Base-by-base conservation (phyloP, 1,284 basidiomycete species). In the Serendipita sp. region DNA sequence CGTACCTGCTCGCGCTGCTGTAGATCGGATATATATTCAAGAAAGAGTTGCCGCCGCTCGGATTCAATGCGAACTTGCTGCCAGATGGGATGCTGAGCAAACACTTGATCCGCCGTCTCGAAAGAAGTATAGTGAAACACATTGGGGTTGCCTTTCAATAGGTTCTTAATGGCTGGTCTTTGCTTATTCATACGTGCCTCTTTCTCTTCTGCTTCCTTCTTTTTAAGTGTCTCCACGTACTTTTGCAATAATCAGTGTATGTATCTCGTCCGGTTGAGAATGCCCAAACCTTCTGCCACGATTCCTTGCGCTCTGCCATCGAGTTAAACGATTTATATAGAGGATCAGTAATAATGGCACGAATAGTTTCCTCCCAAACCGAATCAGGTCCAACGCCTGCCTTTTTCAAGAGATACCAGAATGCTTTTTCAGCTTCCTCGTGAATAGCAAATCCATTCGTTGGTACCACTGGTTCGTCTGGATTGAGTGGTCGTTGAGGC, bases 361-460 rank as follows among this genome's bases (percentile, higher is more conserved):
- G 83, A 89, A 99, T 96, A 58, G 94, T 93, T 75, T 91, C 85
- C 73, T 99, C 96, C 96, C 96, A 99, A 22, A 92, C 94, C 90
- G 91, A 97, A 67, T 81, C 85, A 58, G 88, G 84, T 74, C 93
- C 90, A 60, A 99, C 87, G 26, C 90, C 88, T 61, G 91, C 89
- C 71, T 91, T 88, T 69, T 85, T 82, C 66, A 99, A 76, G 61
- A 99, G 78, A 74, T 89, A 87, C 67, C 86, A 84, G 73, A 99
- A 99, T 2, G 94, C 95, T 68, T 88, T 88, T 74, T 98, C 93
- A 29, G 93, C 93, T 68, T 95, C 91, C 69, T 92, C 90, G 5
- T 85, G 75, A 8, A 87, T 93, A 44, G 80, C 71, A 70, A 96
- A 97, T 1, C 91, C 91, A 65, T 91, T 92, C 66, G 88, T 85